These are phyloP conservation scores for Herpetomonas samuelpessoai DNA, from an alignment of 208 protist genomes.

Conservation along the genomic window DNA sequence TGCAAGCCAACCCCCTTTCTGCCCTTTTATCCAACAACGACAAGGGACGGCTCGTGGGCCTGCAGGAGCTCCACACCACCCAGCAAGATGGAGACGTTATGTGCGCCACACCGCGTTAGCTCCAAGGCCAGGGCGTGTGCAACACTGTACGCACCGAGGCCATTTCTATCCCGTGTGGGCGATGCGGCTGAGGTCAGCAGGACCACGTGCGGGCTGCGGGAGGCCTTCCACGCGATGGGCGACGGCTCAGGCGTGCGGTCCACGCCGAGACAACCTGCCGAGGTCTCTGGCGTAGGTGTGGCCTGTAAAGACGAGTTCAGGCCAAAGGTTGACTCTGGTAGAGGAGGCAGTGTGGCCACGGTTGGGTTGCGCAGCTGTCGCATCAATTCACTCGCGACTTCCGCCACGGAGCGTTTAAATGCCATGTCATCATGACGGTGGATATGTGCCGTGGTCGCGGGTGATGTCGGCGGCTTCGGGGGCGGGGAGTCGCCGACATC, in stretches of 20 bases:
- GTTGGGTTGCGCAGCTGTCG: slow-evolving; percentile 30
- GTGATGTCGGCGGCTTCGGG: no score
- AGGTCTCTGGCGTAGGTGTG: no score
- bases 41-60: slow-evolving; percentile 31
- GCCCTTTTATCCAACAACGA: slow-evolving; percentile 19
- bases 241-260: slow-evolving; percentile 13
- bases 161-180: background rate
- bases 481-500: no score
- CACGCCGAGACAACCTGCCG: no score
- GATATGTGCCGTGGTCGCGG: no score
- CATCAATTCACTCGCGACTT: slow-evolving; percentile 47
- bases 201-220: slow-evolving; percentile 32
- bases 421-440: no score
- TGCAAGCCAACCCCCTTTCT: no score
- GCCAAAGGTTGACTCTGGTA: background rate
- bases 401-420: slow-evolving; percentile 28
- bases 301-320: background rate
- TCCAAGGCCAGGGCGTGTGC: slow-evolving; percentile 43
- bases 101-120: slow-evolving; percentile 46
- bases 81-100: slow-evolving; percentile 57
- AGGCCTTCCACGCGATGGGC: slow-evolving; percentile 28
- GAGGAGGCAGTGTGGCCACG: slow-evolving; percentile 37
- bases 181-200: slow-evolving; percentile 16
- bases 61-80: slow-evolving; percentile 47
- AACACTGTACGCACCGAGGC: slow-evolving; percentile 2